Evolutionary conservation across 495 filamentous ascomycete species (phyloP).

Genomic region (Neurospora cerealis): DNA sequence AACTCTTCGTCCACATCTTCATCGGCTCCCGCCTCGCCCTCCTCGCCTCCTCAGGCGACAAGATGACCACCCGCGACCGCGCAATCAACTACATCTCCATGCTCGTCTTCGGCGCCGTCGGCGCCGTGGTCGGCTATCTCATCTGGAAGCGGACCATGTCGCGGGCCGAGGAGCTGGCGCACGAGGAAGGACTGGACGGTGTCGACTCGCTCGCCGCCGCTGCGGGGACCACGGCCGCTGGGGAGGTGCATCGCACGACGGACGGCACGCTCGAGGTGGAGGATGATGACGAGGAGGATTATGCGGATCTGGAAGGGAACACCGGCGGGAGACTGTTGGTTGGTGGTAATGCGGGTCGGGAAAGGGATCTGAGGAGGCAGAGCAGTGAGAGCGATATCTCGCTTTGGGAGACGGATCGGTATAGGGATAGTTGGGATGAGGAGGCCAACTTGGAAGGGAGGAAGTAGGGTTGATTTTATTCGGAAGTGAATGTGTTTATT

Average conservation of each 20-base stretch:
- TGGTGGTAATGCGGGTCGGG: background rate
- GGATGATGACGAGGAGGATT: constrained; percentile 16
- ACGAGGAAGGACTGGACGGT: constrained; percentile 54
- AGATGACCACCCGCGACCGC: constrained; percentile 56
- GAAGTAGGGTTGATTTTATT: background rate
- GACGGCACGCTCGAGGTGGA: constrained; percentile 15
- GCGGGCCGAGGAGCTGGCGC: constrained; percentile 73
- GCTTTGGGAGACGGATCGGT: constrained; percentile 38
- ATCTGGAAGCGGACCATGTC: constrained; percentile 83
- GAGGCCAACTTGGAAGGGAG: background rate
- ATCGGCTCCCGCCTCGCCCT: constrained; percentile 67
- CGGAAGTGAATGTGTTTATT: background rate
- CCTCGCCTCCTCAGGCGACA: constrained; percentile 54
- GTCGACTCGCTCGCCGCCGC: constrained; percentile 7
- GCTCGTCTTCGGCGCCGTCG: constrained; percentile 53
- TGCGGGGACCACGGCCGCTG: constrained; percentile 3
- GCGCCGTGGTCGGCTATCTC: constrained; percentile 65
- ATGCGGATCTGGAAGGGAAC: constrained; percentile 2
- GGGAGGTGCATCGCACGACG: constrained; percentile 2
- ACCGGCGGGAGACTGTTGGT: background rate
- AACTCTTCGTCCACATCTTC: constrained; percentile 86
- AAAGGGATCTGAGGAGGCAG: background rate
- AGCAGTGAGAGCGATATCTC: constrained; percentile 48
- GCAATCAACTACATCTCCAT: constrained; percentile 78
- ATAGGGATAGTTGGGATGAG: constrained; percentile 26